These are phyloP conservation scores for Lagenidium giganteum DNA, from an alignment of 352 stramenopile genomes.

Conservation along the genomic window DNA sequence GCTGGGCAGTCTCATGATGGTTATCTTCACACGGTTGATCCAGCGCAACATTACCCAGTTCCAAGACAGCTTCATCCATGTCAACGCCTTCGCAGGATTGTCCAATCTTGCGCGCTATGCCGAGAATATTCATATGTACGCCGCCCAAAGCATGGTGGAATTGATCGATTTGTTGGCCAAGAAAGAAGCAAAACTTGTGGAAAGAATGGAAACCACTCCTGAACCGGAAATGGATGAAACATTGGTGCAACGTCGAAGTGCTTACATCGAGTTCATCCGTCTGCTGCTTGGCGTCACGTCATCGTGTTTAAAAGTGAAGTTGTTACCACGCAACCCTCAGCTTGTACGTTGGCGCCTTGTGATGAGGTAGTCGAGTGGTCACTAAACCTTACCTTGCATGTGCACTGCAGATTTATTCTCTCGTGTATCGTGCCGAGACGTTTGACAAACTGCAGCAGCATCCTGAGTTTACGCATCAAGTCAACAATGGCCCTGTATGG, in stretches of 20 bases:
- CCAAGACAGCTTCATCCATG: conserved; percentile 74
- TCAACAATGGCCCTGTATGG: conserved; percentile 62
- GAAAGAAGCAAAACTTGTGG: conserved; percentile 58
- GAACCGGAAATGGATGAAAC: conserved; percentile 35
- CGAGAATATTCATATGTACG: conserved; percentile 69
- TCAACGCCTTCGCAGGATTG: conserved; percentile 65
- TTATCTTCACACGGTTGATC: conserved; percentile 74
- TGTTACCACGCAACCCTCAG: conserved; percentile 72
- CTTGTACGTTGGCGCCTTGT: conserved; percentile 34
- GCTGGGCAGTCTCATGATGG: conserved; percentile 65
- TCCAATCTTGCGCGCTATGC: conserved; percentile 71
- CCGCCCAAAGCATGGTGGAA: conserved; percentile 60
- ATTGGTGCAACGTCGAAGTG: conserved; percentile 44
- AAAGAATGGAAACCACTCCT: conserved; percentile 34
- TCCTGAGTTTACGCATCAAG: conserved; percentile 48
- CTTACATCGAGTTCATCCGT: conserved; percentile 78
- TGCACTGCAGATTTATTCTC: conserved; percentile 65
- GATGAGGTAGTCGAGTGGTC: neutral
- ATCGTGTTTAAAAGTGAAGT: conserved; percentile 53
- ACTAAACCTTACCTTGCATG: neutral
- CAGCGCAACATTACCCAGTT: conserved; percentile 79
- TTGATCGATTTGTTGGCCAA: conserved; percentile 73
- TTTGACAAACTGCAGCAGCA: conserved; percentile 51
- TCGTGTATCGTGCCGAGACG: conserved; percentile 62
- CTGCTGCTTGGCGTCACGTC: conserved; percentile 61